Evolutionary conservation across 345 rosid species (phyloP).

Genomic region (Rhodamnia rubescens): DNA sequence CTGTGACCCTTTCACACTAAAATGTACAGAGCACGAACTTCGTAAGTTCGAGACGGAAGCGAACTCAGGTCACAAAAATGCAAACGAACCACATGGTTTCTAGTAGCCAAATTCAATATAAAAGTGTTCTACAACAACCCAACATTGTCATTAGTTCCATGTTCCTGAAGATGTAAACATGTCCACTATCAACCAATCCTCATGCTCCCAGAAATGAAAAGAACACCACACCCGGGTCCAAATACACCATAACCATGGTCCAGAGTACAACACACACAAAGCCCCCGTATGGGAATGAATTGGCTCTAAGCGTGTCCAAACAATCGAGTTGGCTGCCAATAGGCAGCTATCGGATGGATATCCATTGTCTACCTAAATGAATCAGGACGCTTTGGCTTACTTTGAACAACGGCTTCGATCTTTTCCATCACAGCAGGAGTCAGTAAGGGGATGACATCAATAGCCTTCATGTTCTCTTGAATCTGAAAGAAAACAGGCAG

Average conservation of each 20-base stretch:
- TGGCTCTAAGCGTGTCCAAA: not conserved
- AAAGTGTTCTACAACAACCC: not conserved
- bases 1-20: not conserved
- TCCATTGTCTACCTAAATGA: constrained; percentile 46
- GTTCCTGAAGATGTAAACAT: not conserved
- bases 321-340: not conserved
- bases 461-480: constrained; percentile 96
- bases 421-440: constrained; percentile 86
- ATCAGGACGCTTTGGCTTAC: constrained; percentile 84
- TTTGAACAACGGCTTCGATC: constrained; percentile 76
- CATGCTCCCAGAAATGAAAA: not conserved
- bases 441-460: constrained; percentile 71
- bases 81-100: not conserved
- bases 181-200: not conserved
- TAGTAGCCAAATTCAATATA: not conserved
- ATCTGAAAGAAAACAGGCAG: constrained; percentile 27
- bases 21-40: not conserved
- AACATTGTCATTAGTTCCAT: not conserved
- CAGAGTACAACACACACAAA: not conserved
- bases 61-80: not conserved
- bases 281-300: not conserved
- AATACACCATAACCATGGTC: not conserved
- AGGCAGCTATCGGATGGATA: not conserved
- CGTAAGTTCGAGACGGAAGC: not conserved
- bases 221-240: not conserved